Base-by-base conservation (phyloP, 139 green algal species). In the Dunaliella primolecta region DNA sequence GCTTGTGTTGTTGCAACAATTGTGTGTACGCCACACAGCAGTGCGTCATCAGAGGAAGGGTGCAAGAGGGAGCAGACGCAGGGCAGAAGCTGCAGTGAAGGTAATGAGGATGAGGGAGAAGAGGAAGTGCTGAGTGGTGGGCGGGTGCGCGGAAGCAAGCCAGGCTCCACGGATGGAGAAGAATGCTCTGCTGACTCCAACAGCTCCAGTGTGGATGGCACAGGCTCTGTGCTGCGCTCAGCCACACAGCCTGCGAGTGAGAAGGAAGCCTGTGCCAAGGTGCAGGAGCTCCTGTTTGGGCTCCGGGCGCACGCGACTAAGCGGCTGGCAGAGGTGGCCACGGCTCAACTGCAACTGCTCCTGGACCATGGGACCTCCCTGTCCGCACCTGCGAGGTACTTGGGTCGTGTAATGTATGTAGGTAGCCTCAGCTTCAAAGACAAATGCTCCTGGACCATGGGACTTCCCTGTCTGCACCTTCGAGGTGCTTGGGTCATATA, bases 311-410 rank as follows among this genome's bases (percentile, higher is more conserved):
- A 87, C 80, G 57, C 46, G 35, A 74, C 82, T 83, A 89, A 89
- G 83, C 86, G 86, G 20, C 57, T 87, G 35, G 86, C 86, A 35
- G 86, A 89, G 83, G 36, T 89, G 56, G 72, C 57, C 1, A 87
- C 86, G 25, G 86, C 86, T 15, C 86, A 89, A 80, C 55, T 89
- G 83, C 86, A 89, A 83, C 80, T 89, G 80, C 80, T 89, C 80
- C 79, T 87, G 20, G 81, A 89, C 56, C 80, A 86, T 29, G 86
- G 83, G 30, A 80, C 78, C 55, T 84, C 55, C 35, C 71, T 89
- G 25, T 80, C 80, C n/a, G 86, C 86, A 21, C 83, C 83, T 0
- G 80, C 83, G 1, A 77, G 86, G 74, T 86, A n/a, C n/a, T n/a
- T n/a, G n/a, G n/a, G n/a, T n/a, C n/a, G n/a, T 33, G 0, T 81